Evolutionary conservation across 2,329 filamentous ascomycete genomes (phyloP).

Genomic region (Ophiognomonia clavigignenti-juglandacearum): DNA sequence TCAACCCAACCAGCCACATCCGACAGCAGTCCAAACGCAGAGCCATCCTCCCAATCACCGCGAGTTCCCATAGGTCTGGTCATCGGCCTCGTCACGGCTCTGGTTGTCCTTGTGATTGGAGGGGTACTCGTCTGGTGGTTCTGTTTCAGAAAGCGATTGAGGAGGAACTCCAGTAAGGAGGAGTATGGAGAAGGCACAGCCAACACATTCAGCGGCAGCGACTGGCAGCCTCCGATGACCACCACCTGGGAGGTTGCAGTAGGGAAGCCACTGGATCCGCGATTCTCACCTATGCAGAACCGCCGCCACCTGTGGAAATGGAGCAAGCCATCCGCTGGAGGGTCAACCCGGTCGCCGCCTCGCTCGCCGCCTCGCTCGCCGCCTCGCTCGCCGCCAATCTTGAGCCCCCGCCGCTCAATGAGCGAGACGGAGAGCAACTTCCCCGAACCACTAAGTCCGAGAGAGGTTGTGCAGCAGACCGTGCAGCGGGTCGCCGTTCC

Average conservation of each 20-base stretch:
- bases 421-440: not conserved
- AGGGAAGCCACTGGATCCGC: too few species aligned
- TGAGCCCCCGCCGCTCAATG: not conserved
- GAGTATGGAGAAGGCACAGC: too few species aligned
- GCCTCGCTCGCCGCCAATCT: not conserved
- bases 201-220: too few species aligned
- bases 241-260: too few species aligned
- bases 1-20: not conserved
- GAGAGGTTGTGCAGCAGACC: not conserved
- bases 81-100: not conserved
- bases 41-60: too few species aligned
- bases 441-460: not conserved
- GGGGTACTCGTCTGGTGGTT: not conserved
- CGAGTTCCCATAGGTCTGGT: not conserved
- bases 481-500: not conserved
- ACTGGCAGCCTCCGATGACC: too few species aligned
- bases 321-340: too few species aligned
- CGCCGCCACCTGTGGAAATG: too few species aligned
- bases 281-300: too few species aligned
- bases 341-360: too few species aligned
- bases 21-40: not conserved
- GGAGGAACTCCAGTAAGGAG: not conserved
- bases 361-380: not conserved
- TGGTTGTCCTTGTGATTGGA: not conserved
- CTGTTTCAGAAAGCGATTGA: not conserved